These are phyloP conservation scores for Neurospora sp. DNA, from an alignment of 495 filamentous ascomycete genomes.

Conservation along the genomic window DNA sequence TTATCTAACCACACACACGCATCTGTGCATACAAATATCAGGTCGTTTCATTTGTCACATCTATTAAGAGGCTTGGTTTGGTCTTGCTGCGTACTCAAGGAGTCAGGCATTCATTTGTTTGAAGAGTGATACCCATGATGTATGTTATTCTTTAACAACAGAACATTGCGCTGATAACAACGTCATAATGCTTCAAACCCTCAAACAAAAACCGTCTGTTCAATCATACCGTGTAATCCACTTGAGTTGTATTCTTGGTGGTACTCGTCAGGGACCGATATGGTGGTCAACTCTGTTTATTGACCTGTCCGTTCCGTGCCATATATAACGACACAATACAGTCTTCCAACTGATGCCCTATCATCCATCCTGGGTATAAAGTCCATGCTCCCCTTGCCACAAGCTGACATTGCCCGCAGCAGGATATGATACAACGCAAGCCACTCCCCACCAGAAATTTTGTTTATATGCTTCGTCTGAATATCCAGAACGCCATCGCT, in stretches of 20 bases:
- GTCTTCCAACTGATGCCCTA: not conserved
- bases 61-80: not conserved
- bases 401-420: not conserved
- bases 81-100: not conserved
- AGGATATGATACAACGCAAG: not conserved
- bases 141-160: not conserved
- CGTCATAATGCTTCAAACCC: not conserved
- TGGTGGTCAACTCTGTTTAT: not conserved
- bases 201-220: not conserved
- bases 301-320: not conserved
- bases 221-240: not conserved
- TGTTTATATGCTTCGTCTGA: not conserved
- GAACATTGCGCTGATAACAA: not conserved
- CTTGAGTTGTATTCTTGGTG: not conserved
- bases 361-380: not conserved
- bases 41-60: not conserved
- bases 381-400: not conserved
- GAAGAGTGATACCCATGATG: not conserved
- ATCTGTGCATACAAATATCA: not conserved
- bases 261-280: too few species aligned
- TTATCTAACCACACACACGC: not conserved
- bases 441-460: not conserved
- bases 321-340: not conserved
- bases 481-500: conserved; percentile 20
- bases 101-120: not conserved